Conservation (phyloP, 306 rosid genomes). For the Vigna unguiculata region DNA sequence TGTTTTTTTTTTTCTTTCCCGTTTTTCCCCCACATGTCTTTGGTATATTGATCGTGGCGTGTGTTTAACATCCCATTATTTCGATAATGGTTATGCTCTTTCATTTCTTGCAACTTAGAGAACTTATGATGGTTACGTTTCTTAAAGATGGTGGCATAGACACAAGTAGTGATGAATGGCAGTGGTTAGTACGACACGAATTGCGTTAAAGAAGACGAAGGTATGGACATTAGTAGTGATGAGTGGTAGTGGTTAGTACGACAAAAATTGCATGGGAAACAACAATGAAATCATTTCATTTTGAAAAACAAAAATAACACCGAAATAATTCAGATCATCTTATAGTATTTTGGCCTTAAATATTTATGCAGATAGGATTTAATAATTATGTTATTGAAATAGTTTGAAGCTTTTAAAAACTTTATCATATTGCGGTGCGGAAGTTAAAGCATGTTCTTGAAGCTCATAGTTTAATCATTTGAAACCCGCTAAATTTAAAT, state of each 20-base stretch:
- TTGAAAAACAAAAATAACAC: background rate
- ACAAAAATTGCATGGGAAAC: slow-evolving; percentile 46
- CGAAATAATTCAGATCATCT: slow-evolving; percentile 28
- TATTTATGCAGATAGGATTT: background rate
- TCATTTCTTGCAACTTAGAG: slow-evolving; percentile 32
- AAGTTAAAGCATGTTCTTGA: slow-evolving; percentile 19
- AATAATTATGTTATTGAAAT: slow-evolving; percentile 30
- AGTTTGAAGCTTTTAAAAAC: background rate
- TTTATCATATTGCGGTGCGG: background rate
- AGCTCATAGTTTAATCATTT: background rate
- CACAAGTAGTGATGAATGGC: slow-evolving; percentile 39
- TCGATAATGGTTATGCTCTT: slow-evolving; percentile 2
- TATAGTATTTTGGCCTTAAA: background rate
- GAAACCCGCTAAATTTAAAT: slow-evolving; percentile 13
- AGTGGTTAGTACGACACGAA: slow-evolving; percentile 46
- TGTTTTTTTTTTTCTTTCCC: background rate
- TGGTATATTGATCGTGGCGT: slow-evolving; percentile 1
- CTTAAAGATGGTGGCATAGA: slow-evolving; percentile 18
- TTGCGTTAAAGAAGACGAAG: slow-evolving; percentile 39
- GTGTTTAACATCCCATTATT: slow-evolving; percentile 30
- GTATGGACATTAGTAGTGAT: slow-evolving; percentile 35
- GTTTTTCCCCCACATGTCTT: background rate
- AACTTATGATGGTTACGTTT: slow-evolving; percentile 32
- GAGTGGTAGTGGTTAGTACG: slow-evolving; percentile 49
- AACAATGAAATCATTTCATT: slow-evolving; percentile 47